A percentile compares a stretch with the other conserved stretches of the same genome.
phyloP scores from a whole-genome alignment of 164 flowering plant genomes.

The Macadamia integrifolia region DNA sequence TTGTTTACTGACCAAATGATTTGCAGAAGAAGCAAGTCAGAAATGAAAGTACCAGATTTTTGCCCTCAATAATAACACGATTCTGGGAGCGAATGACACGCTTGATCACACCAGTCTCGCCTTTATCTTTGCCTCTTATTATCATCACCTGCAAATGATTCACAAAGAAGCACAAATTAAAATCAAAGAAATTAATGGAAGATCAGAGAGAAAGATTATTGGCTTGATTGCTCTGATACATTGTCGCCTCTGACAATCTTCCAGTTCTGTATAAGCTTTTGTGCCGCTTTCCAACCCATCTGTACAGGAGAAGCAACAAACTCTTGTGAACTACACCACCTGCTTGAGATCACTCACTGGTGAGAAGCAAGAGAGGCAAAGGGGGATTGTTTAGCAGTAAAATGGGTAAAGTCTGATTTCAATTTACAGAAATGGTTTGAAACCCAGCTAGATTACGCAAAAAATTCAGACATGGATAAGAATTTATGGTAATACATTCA shows the following conservation, averaged over 20 bases:
- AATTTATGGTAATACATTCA: no score
- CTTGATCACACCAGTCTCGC: conserved; percentile 76
- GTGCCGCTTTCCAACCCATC: conserved; percentile 98
- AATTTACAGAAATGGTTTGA: no score
- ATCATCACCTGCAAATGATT: conserved; percentile 66
- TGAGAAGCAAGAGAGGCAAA: not conserved
- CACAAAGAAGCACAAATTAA: not conserved
- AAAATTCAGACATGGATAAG: no score
- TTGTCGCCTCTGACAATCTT: conserved; percentile 81
- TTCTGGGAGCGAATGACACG: conserved; percentile 94
- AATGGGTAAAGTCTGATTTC: no score
- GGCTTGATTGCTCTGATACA: conserved; percentile 27
- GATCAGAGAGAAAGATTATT: not conserved
- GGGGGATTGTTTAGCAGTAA: no score
- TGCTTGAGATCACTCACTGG: no score
- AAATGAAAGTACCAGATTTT: conserved; percentile 51
- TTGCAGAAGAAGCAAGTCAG: not conserved
- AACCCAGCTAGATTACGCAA: no score
- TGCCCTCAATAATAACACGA: conserved; percentile 93
- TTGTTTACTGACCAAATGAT: no score
- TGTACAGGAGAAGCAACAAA: not conserved
- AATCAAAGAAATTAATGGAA: not conserved
- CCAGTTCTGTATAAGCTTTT: conserved; percentile 84
- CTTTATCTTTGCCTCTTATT: conserved; percentile 84
- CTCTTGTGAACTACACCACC: not conserved